These are phyloP conservation scores for Lecanicillium sp. DNA, from an alignment of 2,329 filamentous ascomycete genomes.

Conservation along the genomic window DNA sequence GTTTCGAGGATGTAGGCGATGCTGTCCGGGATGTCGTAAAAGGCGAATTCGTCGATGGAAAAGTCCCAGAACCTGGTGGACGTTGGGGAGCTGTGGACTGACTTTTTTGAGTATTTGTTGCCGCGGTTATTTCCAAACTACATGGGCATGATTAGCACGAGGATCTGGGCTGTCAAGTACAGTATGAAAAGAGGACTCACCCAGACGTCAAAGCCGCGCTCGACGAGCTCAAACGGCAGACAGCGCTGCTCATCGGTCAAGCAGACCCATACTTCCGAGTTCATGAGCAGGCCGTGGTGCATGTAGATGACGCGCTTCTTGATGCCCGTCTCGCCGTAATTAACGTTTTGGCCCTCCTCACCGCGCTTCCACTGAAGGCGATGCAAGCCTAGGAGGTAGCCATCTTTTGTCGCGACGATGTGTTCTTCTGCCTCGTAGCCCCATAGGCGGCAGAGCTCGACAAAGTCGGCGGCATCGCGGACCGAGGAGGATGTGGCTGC, in stretches of 20 bases:
- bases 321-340: slow-evolving; percentile 58
- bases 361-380: slow-evolving; percentile 75
- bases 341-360: slow-evolving; percentile 73
- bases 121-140: slow-evolving; percentile 93
- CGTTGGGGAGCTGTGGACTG: slow-evolving; percentile 64
- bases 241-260: slow-evolving; percentile 79
- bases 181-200: slow-evolving; percentile 34
- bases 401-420: slow-evolving; percentile 88
- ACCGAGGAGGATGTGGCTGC: slow-evolving; percentile 65
- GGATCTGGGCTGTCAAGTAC: neutral
- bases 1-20: slow-evolving; percentile 86
- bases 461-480: slow-evolving; percentile 82
- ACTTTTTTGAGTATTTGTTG: slow-evolving; percentile 99
- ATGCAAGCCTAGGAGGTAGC: slow-evolving; percentile 86
- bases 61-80: slow-evolving; percentile 89
- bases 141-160: too few relatives aligned
- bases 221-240: slow-evolving; percentile 81
- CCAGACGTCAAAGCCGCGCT: slow-evolving; percentile 94
- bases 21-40: slow-evolving; percentile 92
- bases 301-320: slow-evolving; percentile 86
- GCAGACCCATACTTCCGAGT: slow-evolving; percentile 97
- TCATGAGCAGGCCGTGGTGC: slow-evolving; percentile 96
- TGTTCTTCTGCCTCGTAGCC: slow-evolving; percentile 96
- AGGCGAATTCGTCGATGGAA: slow-evolving; percentile 96
- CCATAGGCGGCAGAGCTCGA: slow-evolving; percentile 84